These are phyloP conservation scores for Agrocybe pediades DNA, from an alignment of 768 basidiomycete genomes.

Conservation along the genomic window DNA sequence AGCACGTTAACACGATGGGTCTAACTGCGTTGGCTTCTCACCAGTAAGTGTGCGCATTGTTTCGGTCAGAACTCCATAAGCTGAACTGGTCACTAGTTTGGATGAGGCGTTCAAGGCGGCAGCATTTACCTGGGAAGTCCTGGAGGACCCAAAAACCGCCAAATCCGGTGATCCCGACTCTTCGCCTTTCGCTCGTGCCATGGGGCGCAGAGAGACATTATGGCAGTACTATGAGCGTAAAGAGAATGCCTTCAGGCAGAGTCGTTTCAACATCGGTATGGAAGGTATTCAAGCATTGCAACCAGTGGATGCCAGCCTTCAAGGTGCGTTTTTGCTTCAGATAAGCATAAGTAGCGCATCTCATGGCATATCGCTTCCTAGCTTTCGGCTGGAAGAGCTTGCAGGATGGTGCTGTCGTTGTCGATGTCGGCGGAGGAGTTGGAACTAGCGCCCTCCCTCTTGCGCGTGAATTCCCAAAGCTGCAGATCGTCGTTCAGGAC, in stretches of 20 bases:
- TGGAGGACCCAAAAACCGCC: slow-evolving; percentile 21
- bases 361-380: slow-evolving; percentile 22
- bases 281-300: slow-evolving; percentile 20
- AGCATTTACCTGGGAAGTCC: slow-evolving; percentile 27
- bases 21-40: slow-evolving; percentile 26
- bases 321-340: slow-evolving; percentile 12
- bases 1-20: slow-evolving; percentile 28
- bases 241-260: slow-evolving; percentile 25
- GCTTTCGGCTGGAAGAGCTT: slow-evolving; percentile 63
- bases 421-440: slow-evolving; percentile 75
- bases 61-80: neutral
- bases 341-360: neutral
- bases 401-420: slow-evolving; percentile 48
- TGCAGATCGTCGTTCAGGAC: slow-evolving; percentile 67
- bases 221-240: slow-evolving; percentile 23
- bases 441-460: slow-evolving; percentile 44
- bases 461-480: slow-evolving; percentile 32
- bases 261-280: slow-evolving; percentile 29
- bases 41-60: slow-evolving; percentile 14
- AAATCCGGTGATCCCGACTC: slow-evolving; percentile 18
- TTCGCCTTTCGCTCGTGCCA: slow-evolving; percentile 19
- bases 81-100: slow-evolving; percentile 12
- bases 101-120: slow-evolving; percentile 25
- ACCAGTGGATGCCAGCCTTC: slow-evolving; percentile 16
- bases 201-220: slow-evolving; percentile 16